phyloP scores from a whole-genome alignment of 192 early-diverging fungal genomes.

The Haplosporangium gracile region DNA sequence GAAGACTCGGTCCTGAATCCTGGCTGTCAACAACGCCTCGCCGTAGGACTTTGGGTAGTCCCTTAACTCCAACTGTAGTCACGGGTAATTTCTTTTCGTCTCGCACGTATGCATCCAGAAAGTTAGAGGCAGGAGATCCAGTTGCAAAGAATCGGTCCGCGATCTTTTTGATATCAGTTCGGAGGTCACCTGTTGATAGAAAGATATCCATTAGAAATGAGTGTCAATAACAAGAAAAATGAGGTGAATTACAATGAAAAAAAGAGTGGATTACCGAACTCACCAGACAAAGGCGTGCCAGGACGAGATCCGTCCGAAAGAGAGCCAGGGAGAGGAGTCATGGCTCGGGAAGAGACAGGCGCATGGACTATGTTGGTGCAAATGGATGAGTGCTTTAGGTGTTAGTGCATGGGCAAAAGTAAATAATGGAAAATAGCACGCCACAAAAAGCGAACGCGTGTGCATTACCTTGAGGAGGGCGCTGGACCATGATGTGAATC shows the following conservation, averaged over 20 bases:
- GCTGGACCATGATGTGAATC: conserved; percentile 30
- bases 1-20: conserved; percentile 10
- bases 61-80: background rate
- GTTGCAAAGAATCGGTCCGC: background rate
- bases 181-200: background rate
- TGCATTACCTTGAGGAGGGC: conserved; percentile 25
- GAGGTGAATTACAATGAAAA: no score
- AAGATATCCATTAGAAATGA: no score
- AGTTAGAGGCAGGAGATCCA: background rate
- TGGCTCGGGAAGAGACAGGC: background rate
- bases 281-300: conserved; percentile 16
- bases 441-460: background rate
- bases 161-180: conserved; percentile 8
- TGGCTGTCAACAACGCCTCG: conserved; percentile 7
- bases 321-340: background rate
- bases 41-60: conserved; percentile 14
- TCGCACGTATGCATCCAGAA: conserved; percentile 9
- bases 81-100: background rate
- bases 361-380: conserved; percentile 14
- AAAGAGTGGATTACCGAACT: no score
- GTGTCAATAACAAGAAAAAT: no score
- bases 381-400: background rate
- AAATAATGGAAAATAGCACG: background rate
- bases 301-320: conserved; percentile 26
- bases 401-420: background rate